phyloP scores from a whole-genome alignment of 257 asterid genomes.

The Henckelia pumila region DNA sequence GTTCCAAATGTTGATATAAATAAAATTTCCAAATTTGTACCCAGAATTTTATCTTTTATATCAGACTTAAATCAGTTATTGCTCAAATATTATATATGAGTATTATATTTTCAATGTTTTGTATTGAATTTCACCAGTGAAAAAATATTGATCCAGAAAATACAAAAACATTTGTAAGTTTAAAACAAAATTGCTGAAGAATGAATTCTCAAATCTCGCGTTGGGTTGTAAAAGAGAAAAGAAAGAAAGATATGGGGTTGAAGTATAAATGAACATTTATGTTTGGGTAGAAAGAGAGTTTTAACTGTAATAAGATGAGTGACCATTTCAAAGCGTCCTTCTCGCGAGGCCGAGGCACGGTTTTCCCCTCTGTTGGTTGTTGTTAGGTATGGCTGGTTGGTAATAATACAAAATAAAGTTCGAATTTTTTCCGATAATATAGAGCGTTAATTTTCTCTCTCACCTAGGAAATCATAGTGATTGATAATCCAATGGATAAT shows the following conservation, averaged over 20 bases:
- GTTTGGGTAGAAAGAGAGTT: neutral
- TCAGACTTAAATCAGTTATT: no score
- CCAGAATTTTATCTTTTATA: no score
- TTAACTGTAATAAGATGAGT: neutral
- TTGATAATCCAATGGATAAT: slow-evolving; percentile 49
- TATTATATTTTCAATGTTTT: no score
- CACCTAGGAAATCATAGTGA: slow-evolving; percentile 21
- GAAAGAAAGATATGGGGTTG: neutral
- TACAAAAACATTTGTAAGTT: no score
- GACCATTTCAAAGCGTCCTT: slow-evolving; percentile 52
- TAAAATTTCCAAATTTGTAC: no score
- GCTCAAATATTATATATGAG: no score
- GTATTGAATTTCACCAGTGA: no score
- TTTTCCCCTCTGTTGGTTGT: slow-evolving; percentile 13
- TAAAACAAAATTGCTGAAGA: no score
- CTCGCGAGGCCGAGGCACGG: slow-evolving; percentile 31
- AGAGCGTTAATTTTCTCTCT: slow-evolving; percentile 13
- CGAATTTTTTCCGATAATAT: slow-evolving; percentile 17
- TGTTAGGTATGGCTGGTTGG: slow-evolving; percentile 45
- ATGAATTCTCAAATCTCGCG: no score
- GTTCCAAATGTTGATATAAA: no score
- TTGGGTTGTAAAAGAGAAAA: no score
- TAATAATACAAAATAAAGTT: neutral
- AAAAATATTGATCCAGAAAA: no score
- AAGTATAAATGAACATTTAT: neutral